These are phyloP conservation scores for Oryza australiensis DNA, from an alignment of 176 grass and related monocot genomes.

Conservation along the genomic window DNA sequence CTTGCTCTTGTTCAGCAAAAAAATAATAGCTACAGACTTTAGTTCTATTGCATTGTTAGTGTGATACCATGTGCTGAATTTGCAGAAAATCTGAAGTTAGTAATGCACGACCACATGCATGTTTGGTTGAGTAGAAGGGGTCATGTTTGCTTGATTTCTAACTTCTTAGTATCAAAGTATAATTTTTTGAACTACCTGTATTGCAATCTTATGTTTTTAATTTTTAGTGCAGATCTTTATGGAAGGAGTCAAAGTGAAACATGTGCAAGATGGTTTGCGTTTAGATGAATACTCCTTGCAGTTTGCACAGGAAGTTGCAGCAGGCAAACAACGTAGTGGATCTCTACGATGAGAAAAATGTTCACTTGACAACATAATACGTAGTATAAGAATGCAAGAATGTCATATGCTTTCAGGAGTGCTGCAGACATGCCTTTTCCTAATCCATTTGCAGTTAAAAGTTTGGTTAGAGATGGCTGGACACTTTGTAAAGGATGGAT, in stretches of 20 bases:
- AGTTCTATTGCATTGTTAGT: not conserved
- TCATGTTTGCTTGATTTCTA: not conserved
- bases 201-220: conserved; percentile 10
- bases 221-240: conserved; percentile 66
- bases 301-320: conserved; percentile 61
- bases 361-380: conserved; percentile 63
- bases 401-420: not conserved
- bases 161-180: not conserved
- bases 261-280: conserved; percentile 52
- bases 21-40: not conserved
- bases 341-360: conserved; percentile 60
- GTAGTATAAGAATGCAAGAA: not conserved
- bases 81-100: not conserved
- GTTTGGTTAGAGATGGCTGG: conserved; percentile 57
- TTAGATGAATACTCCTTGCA: conserved; percentile 51
- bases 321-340: conserved; percentile 61
- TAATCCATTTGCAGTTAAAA: conserved; percentile 60
- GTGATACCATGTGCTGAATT: not conserved
- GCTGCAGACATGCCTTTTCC: conserved; percentile 19
- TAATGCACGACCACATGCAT: not conserved
- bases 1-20: conserved; percentile 2
- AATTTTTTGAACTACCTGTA: not conserved
- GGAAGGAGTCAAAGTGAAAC: conserved; percentile 68
- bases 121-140: not conserved
- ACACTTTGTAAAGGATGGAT: conserved; percentile 67